These are phyloP conservation scores for Seiridium unicorne DNA, from an alignment of 2,329 filamentous ascomycete genomes.

Conservation along the genomic window DNA sequence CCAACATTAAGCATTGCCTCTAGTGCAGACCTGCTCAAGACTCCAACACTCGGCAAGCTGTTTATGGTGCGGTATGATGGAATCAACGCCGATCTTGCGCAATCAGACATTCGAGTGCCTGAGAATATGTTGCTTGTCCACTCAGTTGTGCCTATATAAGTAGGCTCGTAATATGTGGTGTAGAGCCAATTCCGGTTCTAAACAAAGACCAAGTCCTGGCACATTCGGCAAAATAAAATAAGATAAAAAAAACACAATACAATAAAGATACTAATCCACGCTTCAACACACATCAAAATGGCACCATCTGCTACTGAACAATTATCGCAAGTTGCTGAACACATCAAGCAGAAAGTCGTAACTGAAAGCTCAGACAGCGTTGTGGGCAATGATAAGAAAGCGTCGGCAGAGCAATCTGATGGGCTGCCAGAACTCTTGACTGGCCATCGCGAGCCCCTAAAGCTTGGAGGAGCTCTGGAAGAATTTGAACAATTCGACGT, in stretches of 20 bases:
- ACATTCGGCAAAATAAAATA: too few species aligned
- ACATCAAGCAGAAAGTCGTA: conserved; percentile 21
- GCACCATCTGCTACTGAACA: conserved; percentile 24
- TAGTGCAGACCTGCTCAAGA: too few species aligned
- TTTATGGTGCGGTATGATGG: conserved; percentile 1
- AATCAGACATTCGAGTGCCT: background rate
- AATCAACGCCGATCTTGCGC: background rate
- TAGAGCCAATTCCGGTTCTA: background rate
- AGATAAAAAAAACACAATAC: too few species aligned
- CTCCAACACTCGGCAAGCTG: too few species aligned
- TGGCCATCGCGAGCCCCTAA: conserved; percentile 35
- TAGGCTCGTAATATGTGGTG: background rate
- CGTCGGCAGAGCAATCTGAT: conserved; percentile 3
- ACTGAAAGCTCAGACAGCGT: conserved; percentile 3
- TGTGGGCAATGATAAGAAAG: conserved; percentile 12
- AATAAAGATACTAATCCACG: too few species aligned
- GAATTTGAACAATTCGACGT: conserved; percentile 54
- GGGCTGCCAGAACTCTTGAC: conserved; percentile 18
- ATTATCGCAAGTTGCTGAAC: conserved; percentile 17
- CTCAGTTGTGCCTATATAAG: background rate
- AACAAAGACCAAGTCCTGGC: too few species aligned
- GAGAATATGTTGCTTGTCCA: too few species aligned
- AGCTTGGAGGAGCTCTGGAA: conserved; percentile 49
- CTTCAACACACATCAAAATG: conserved; percentile 11
- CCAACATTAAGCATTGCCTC: too few species aligned